Evolutionary conservation across 805 yeast species (phyloP).

Genomic region (Starmera dryadoides): DNA sequence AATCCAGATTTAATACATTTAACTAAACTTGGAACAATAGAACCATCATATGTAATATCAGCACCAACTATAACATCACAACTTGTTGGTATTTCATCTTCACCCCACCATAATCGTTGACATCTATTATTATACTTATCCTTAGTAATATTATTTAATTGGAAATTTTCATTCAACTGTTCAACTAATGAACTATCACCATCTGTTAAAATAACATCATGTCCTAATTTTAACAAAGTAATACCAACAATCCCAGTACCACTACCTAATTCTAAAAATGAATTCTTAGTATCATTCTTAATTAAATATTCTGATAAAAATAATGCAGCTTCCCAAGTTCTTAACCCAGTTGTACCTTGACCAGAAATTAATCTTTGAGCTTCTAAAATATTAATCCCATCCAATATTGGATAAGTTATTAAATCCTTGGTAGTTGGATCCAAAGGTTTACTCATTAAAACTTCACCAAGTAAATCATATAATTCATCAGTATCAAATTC

Average conservation of each 20-base stretch:
- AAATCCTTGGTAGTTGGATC: constrained; percentile 22
- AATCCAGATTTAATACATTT: constrained; percentile 29
- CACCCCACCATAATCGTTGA: constrained; percentile 55
- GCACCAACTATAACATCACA: constrained; percentile 65
- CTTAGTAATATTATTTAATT: constrained; percentile 30
- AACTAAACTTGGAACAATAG: constrained; percentile 49
- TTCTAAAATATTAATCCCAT: constrained; percentile 38
- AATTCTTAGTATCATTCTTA: constrained; percentile 7
- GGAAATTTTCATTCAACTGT: constrained; percentile 35
- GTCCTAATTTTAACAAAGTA: constrained; percentile 9
- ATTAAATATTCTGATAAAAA: constrained; percentile 50
- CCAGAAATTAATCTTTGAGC: constrained; percentile 62
- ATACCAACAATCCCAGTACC: constrained; percentile 84
- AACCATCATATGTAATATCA: constrained; percentile 79
- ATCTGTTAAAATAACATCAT: constrained; percentile 47
- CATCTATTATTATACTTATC: constrained; percentile 15
- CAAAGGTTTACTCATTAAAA: constrained; percentile 19
- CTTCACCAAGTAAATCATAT: constrained; percentile 23
- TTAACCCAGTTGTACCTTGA: constrained; percentile 76
- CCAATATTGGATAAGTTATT: constrained; percentile 22
- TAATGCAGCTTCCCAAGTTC: constrained; percentile 93
- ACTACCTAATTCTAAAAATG: constrained; percentile 70
- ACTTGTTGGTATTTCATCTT: constrained; percentile 30
- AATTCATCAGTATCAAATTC: constrained; percentile 33
- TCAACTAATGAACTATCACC: constrained; percentile 56